Conservation (phyloP, 805 yeast species). For the Candida jianshihensis region DNA sequence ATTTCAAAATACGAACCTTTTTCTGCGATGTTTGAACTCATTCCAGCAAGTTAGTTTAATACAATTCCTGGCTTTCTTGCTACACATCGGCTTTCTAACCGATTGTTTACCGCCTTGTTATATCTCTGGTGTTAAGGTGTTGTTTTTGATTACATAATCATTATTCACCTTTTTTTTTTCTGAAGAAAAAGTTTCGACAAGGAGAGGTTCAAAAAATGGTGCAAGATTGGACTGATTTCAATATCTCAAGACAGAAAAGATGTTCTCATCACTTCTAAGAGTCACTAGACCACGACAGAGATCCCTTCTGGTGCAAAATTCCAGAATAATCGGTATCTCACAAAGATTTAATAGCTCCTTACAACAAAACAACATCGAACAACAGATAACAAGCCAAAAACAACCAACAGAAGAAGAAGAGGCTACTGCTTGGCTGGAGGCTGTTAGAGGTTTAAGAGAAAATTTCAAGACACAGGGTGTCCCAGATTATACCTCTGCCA, state of each 20-base stretch:
- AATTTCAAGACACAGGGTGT: slow-evolving; percentile 26
- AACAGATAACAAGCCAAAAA: slow-evolving; percentile 1
- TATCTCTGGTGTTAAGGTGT: too few relatives aligned
- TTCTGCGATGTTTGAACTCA: too few relatives aligned
- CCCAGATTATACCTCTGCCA: slow-evolving; percentile 24
- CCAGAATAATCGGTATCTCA: background rate
- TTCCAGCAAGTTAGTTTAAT: too few relatives aligned
- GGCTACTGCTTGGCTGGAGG: slow-evolving; percentile 39
- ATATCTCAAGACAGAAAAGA: background rate
- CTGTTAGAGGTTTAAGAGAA: slow-evolving; percentile 31
- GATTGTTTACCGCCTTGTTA: too few relatives aligned
- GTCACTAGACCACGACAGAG: background rate
- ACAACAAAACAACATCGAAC: slow-evolving; percentile 1
- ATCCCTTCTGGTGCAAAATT: background rate
- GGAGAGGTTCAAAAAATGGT: background rate
- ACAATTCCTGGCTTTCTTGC: too few relatives aligned
- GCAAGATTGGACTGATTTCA: background rate
- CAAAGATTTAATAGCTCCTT: slow-evolving; percentile 10
- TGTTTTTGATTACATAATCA: too few relatives aligned
- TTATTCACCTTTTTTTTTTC: too few relatives aligned
- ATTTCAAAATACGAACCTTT: too few relatives aligned
- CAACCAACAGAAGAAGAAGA: slow-evolving; percentile 12
- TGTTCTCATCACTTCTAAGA: slow-evolving; percentile 12
- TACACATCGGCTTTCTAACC: too few relatives aligned
- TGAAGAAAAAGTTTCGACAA: background rate